Conservation (phyloP, 202 grass and related monocot species). For the Panicum hallii region DNA sequence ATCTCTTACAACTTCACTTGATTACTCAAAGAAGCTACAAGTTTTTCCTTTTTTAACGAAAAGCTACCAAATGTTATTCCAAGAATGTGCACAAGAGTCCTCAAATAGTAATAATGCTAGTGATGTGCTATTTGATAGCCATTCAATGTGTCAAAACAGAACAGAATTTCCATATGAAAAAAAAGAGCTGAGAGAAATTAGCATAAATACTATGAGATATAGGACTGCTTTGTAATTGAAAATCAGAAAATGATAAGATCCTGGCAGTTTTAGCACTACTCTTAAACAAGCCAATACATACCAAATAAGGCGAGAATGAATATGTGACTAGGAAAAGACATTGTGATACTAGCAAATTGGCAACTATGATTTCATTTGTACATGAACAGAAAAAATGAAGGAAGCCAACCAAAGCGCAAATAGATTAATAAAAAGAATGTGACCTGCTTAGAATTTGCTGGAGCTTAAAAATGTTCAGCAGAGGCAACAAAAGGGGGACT, state of each 20-base stretch:
- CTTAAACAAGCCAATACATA: background rate
- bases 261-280: too few relatives aligned
- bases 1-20: background rate
- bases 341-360: background rate
- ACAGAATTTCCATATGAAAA: background rate
- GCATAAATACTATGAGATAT: background rate
- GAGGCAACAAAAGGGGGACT: background rate
- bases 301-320: conserved; percentile 30
- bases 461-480: background rate
- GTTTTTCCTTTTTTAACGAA: too few relatives aligned
- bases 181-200: background rate
- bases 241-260: background rate
- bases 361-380: background rate
- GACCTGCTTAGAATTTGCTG: background rate
- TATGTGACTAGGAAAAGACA: background rate
- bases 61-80: background rate
- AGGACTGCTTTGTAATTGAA: background rate
- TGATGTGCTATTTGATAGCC: background rate
- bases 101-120: conserved; percentile 16
- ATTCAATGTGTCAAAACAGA: background rate
- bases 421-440: background rate
- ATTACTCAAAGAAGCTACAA: background rate
- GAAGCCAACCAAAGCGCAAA: background rate
- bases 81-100: background rate
- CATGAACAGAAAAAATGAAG: background rate